A percentile compares a stretch with the other conserved stretches of the same genome.
Evolutionary conservation across 257 asterid genomes (phyloP).

Genomic region (Solanum gandarillasii): DNA sequence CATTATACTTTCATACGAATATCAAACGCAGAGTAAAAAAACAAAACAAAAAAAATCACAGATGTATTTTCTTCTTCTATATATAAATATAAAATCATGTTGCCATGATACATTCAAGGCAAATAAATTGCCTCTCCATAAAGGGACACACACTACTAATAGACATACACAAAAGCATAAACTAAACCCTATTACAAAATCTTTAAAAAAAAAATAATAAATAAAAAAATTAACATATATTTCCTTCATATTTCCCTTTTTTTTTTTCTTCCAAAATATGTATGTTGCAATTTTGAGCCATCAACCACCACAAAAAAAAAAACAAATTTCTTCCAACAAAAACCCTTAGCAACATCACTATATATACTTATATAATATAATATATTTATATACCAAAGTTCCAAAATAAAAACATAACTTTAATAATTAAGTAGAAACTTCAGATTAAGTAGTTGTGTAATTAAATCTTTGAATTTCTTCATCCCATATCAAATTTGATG

Average conservation of each 20-base stretch:
- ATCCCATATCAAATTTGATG: slow-evolving; percentile 60
- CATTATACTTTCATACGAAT: too few species aligned
- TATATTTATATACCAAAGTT: background rate
- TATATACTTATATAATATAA: background rate
- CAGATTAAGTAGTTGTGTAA: slow-evolving; percentile 22
- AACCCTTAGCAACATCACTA: background rate
- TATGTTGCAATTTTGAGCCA: background rate
- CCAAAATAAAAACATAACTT: background rate
- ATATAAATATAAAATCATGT: background rate
- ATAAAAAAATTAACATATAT: background rate
- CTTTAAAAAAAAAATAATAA: background rate
- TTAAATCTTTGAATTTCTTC: slow-evolving; percentile 38
- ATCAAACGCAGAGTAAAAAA: too few species aligned
- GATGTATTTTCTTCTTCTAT: too few species aligned
- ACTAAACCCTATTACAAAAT: background rate
- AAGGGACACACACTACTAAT: background rate
- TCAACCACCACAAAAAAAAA: background rate
- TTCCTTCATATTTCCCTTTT: background rate
- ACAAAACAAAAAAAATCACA: background rate
- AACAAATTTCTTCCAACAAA: background rate
- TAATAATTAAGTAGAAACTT: slow-evolving; percentile 12
- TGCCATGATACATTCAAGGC: background rate
- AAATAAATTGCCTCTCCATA: background rate
- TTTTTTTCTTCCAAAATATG: background rate
- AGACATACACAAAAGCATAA: background rate